A percentile compares a stretch with the other conserved stretches of the same genome.
Evolutionary conservation across 352 stramenopile genomes (phyloP).

Genomic region (Phytophthora pini): DNA sequence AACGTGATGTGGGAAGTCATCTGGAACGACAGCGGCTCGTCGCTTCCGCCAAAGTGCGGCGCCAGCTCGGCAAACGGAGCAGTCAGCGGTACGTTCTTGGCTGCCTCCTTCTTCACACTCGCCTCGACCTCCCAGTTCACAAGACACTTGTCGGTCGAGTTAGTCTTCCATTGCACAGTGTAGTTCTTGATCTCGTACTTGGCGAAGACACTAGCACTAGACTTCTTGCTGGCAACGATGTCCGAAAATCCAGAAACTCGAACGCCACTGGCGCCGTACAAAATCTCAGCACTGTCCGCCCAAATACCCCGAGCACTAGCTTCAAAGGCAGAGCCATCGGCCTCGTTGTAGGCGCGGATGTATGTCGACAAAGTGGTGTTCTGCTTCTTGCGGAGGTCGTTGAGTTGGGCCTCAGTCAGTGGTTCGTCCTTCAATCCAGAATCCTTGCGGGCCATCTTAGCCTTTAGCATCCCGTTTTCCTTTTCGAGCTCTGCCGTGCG

Average conservation of each 20-base stretch:
- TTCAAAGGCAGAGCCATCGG: constrained; percentile 59
- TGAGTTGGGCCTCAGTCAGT: constrained; percentile 62
- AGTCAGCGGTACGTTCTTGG: constrained; percentile 63
- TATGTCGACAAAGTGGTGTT: constrained; percentile 78
- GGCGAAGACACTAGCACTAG: constrained; percentile 65
- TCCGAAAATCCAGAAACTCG: constrained; percentile 56
- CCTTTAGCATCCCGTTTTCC: constrained; percentile 77
- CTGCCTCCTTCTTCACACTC: constrained; percentile 53
- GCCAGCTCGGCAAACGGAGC: constrained; percentile 71
- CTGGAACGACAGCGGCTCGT: constrained; percentile 70
- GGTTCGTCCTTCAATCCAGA: constrained; percentile 49
- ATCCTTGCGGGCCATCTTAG: constrained; percentile 73
- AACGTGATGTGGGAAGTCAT: constrained; percentile 86
- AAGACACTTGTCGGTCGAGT: constrained; percentile 72
- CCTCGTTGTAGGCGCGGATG: constrained; percentile 78
- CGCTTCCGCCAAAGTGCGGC: constrained; percentile 45
- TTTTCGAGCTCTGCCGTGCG: constrained; percentile 85
- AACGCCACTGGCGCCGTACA: constrained; percentile 60
- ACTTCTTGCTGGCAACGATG: constrained; percentile 73
- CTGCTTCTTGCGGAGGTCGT: constrained; percentile 84
- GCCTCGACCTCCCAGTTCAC: constrained; percentile 82
- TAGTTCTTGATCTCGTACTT: constrained; percentile 89
- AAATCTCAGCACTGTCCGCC: constrained; percentile 70
- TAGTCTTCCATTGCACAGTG: constrained; percentile 78
- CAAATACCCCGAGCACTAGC: constrained; percentile 60